Base-by-base conservation (phyloP, 1,284 basidiomycete genomes). In the Ceratobasidium sp. region DNA sequence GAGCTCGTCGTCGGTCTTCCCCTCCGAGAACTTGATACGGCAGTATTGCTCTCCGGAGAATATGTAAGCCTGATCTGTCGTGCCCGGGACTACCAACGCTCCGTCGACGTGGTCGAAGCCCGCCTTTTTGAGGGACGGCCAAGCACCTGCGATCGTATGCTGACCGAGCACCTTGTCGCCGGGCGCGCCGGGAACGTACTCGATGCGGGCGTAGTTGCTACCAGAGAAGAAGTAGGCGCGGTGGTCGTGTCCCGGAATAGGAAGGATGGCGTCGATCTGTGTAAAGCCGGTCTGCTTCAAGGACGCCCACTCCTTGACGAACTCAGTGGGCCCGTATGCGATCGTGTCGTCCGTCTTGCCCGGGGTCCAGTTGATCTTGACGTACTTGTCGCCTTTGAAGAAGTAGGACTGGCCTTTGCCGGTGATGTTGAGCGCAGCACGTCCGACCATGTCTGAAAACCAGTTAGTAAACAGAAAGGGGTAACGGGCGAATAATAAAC, bases 301-400 rank as follows among this genome's bases (percentile, higher is more conserved):
- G 14, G 69, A 60, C 7, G 14, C 19, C 69, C 69, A 72, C 57
- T 59, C 57, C 11, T 60, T 51, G 44, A 33, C 29, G 31, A 72
- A 72, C 57, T 60, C 69, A 15, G 24, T 72, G 1, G 69, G 69
- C 27, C 69, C 57, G 33, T 60, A 60, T 7, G 9, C 19, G 69
- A 60, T 44, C 27, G 45, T 45, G 44, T 72, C 27, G 27, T 47
- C 29, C 11, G 41, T 53, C 22, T 14, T 31, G 9, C 45, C 69
- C 15, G 54, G 54, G 5, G 41, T 60, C 69, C 69, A 72, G 45
- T 72, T 24, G 57, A 60, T 45, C 29, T 53, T 72, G 57, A 72
- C 69, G 56, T 60, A 72, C 45, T 72, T 72, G 69, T 59, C 47
- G 45, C 69, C 69, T 51, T 60, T 59, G 69, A 72, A 72, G 47